A percentile compares a stretch with the other conserved stretches of the same genome.
These are phyloP conservation scores for Rhynchosporium agropyri DNA, from an alignment of 2,329 filamentous ascomycete species.

Conservation along the genomic window DNA sequence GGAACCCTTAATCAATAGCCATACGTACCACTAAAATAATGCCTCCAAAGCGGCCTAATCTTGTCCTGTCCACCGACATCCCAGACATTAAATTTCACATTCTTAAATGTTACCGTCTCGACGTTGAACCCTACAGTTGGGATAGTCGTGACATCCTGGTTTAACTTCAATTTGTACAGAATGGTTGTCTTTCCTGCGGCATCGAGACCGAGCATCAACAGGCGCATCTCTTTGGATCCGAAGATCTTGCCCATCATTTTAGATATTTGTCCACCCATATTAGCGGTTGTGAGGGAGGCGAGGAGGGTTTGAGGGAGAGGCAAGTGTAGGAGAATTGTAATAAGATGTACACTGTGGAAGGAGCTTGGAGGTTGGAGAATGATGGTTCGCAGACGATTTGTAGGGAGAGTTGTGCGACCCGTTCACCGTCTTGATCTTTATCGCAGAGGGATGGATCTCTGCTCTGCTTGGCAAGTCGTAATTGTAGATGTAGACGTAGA, in stretches of 20 bases:
- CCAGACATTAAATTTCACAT: constrained; percentile 99
- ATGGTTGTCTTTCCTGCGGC: constrained; percentile 99
- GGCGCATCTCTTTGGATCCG: constrained; percentile 98
- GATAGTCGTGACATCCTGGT: constrained; percentile 97
- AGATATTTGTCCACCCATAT: constrained; percentile 90
- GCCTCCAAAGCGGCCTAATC: constrained; percentile 94
- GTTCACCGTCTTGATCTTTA: neutral
- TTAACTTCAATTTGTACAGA: constrained; percentile 98
- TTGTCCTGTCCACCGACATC: constrained; percentile 99
- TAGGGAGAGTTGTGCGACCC: constrained; percentile 1
- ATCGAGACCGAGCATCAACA: constrained; percentile 97
- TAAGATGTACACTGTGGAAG: neutral
- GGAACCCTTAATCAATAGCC: neutral
- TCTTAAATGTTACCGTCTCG: constrained; percentile 98
- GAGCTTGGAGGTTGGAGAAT: neutral
- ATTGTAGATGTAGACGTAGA: neutral
- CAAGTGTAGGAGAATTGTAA: neutral
- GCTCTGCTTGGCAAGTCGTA: neutral
- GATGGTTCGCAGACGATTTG: neutral
- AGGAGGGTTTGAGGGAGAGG: neutral
- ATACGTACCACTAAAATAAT: constrained; percentile 82
- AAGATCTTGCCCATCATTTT: constrained; percentile 99
- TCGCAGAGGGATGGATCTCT: neutral
- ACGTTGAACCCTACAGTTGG: constrained; percentile 99
- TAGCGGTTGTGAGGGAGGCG: constrained; percentile 43